Base-by-base conservation (phyloP, 768 basidiomycete species). In the Stropharia rugosoannulata region DNA sequence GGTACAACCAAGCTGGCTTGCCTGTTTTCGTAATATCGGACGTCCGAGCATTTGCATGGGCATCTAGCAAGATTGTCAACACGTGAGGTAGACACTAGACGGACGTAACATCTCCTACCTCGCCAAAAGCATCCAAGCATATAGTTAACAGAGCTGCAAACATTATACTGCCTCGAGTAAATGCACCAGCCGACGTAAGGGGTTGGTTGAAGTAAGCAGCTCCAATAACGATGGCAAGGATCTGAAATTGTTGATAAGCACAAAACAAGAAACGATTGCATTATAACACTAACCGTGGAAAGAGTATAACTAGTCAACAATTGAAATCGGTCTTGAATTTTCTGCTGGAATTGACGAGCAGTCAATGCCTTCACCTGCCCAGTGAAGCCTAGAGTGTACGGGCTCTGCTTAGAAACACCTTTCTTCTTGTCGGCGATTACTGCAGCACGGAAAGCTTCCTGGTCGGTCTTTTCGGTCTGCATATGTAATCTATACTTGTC, bases 131-230 rank as follows among this genome's bases (percentile, higher is more conserved):
- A 62, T 90, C 85, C 51, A 91, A 74, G 65, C 81, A 81, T 44
- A 83, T 85, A 0, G 84, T 81, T 42, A 94, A 68, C 55, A 91
- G 68, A 13, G 83, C 84, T 38, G 79, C 70, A 67, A 95, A 94
- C 50, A 95, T 81, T 29, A 93, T 83, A 70, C 77, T 75, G 48
- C 91, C 92, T 59, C 93, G 84, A 22, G 93, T 93, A 73, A 97
- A 97, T 0, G 87, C 90, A 32, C 94, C 94, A 40, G 80, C 79
- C 5, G 93, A 83, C 0, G 88, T 86, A 12, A 79, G 64, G 1
- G 91, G 89, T 47, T 89, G 79, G 46, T 87, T 82, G 64, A 85
- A 83, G 75, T 84, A 96, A 7, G 87, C 83, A 7, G 80, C 85
- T 36, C 93, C 93, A 61, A 90, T 75, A 40, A 90, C 79, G 44